Percentiles rank a stretch among this genome's conserved stretches.
Evolutionary conservation across 2,329 filamentous ascomycete genomes (phyloP).

Genomic region (Colletotrichum euphorbiae): DNA sequence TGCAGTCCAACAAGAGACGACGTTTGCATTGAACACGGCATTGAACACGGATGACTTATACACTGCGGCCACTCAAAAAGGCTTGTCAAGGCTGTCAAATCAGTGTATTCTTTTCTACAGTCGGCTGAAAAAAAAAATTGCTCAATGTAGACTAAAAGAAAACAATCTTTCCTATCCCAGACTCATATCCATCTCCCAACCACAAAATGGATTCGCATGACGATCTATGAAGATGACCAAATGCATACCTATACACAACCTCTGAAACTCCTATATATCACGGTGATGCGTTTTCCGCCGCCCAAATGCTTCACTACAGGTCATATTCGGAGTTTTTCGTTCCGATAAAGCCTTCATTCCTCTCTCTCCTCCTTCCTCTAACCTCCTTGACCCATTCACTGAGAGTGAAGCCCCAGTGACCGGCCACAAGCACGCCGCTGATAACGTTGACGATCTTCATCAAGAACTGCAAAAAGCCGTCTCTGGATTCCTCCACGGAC

Average conservation of each 20-base stretch:
- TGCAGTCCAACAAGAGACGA: background rate
- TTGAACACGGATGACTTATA: too few relatives aligned
- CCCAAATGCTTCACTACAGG: conserved; percentile 23
- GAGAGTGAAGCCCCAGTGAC: conserved; percentile 92
- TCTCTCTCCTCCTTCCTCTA: conserved; percentile 60
- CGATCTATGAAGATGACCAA: background rate
- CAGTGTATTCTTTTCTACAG: background rate
- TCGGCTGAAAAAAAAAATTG: background rate
- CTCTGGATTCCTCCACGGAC: conserved; percentile 84
- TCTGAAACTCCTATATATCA: conserved; percentile 29
- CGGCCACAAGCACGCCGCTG: conserved; percentile 89
- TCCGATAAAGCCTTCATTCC: conserved; percentile 46
- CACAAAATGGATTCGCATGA: background rate
- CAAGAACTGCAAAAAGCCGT: conserved; percentile 78
- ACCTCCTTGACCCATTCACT: conserved; percentile 77
- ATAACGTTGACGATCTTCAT: conserved; percentile 92
- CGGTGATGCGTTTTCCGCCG: conserved; percentile 3
- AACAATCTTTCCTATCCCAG: conserved; percentile 22
- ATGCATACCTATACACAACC: conserved; percentile 35
- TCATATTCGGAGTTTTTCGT: conserved; percentile 38
- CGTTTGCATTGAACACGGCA: too few relatives aligned
- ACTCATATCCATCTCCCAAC: conserved; percentile 19
- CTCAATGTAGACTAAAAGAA: background rate
- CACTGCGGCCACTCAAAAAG: too few relatives aligned
- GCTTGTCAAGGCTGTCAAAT: background rate